phyloP scores from a whole-genome alignment of 2,329 filamentous ascomycete species.

The Penicillium psychrosexuale region DNA sequence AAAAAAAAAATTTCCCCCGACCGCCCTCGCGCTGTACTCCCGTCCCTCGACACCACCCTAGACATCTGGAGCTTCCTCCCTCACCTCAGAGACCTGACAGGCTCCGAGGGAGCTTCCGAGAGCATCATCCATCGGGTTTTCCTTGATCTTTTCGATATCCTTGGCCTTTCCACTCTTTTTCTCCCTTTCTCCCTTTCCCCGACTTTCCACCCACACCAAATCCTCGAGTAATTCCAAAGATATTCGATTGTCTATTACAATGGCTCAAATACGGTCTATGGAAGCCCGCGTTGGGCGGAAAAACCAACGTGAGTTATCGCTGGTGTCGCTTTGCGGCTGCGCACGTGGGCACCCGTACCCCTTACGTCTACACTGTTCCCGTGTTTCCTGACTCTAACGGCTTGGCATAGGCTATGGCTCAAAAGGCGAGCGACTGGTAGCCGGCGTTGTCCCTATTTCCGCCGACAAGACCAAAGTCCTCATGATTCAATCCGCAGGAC shows the following conservation, averaged over 20 bases:
- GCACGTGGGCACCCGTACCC: constrained; percentile 22
- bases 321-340: constrained; percentile 2
- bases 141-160: neutral
- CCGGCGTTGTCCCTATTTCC: constrained; percentile 87
- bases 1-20: constrained; percentile 32
- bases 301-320: constrained; percentile 49
- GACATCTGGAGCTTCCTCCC: constrained; percentile 13
- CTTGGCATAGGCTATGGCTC: constrained; percentile 72
- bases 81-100: constrained; percentile 9
- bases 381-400: constrained; percentile 19
- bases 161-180: constrained; percentile 5
- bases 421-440: constrained; percentile 90
- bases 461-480: constrained; percentile 83
- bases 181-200: constrained; percentile 6
- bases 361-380: constrained; percentile 6
- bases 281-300: constrained; percentile 48
- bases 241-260: constrained; percentile 25
- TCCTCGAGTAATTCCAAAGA: constrained; percentile 1
- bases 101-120: constrained; percentile 25
- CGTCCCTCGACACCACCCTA: neutral
- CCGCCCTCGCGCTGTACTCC: constrained; percentile 22
- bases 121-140: neutral
- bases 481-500: constrained; percentile 86
- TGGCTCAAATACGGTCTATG: constrained; percentile 46
- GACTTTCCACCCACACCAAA: neutral